phyloP scores from a whole-genome alignment of 345 rosid species.

The Gossypium thurberi region DNA sequence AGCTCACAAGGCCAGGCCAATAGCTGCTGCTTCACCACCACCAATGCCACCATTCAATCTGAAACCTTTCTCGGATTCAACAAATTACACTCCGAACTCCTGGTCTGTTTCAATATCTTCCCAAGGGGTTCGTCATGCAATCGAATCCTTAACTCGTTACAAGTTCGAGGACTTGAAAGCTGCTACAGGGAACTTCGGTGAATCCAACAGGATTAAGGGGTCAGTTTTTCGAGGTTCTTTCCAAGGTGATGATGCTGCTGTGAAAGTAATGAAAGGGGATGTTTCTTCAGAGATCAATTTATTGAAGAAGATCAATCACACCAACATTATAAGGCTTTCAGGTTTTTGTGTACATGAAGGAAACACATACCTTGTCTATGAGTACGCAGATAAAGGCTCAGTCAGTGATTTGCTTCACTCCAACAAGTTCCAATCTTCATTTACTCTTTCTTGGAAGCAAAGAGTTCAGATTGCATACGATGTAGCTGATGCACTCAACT shows the following conservation, averaged over 20 bases:
- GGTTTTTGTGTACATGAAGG: slow-evolving; percentile 78
- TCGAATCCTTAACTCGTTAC: slow-evolving; percentile 61
- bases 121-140: slow-evolving; percentile 39
- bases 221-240: slow-evolving; percentile 59
- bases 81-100: slow-evolving; percentile 30
- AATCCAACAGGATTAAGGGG: slow-evolving; percentile 52
- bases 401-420: slow-evolving; percentile 58
- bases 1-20: slow-evolving; percentile 12
- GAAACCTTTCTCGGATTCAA: slow-evolving; percentile 23
- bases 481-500: slow-evolving; percentile 70
- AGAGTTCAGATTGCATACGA: slow-evolving; percentile 69
- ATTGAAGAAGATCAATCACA: slow-evolving; percentile 68
- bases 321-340: slow-evolving; percentile 73
- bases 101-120: slow-evolving; percentile 41
- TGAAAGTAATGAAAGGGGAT: slow-evolving; percentile 78
- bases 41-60: slow-evolving; percentile 9
- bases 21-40: background rate
- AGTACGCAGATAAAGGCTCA: slow-evolving; percentile 66
- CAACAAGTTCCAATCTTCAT: slow-evolving; percentile 16
- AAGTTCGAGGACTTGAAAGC: slow-evolving; percentile 46
- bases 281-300: slow-evolving; percentile 73
- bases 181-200: slow-evolving; percentile 57
- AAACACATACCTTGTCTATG: slow-evolving; percentile 72
- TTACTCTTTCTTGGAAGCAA: slow-evolving; percentile 65
- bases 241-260: slow-evolving; percentile 67